Conservation (phyloP, 495 filamentous ascomycete genomes). For the Podospora australis region DNA sequence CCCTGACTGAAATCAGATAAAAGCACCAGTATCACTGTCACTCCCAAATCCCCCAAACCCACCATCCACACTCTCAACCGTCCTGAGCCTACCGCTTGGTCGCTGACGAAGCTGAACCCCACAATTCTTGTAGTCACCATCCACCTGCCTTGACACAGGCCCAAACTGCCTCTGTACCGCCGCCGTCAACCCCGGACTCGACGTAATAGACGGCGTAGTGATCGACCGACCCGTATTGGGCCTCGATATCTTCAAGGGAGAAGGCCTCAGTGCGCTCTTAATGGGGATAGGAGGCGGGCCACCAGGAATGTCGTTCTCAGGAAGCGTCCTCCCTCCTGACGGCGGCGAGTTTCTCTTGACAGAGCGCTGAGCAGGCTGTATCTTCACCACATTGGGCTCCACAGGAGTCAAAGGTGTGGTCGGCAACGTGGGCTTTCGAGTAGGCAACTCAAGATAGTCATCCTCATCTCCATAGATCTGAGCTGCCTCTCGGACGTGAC, state of each 20-base stretch:
- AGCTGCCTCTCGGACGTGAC: constrained; percentile 55
- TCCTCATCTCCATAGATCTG: constrained; percentile 50
- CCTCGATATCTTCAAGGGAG: constrained; percentile 15
- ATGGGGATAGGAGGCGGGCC: constrained; percentile 21
- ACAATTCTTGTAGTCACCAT: background rate
- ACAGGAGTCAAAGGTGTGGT: constrained; percentile 16
- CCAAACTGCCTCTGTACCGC: constrained; percentile 32
- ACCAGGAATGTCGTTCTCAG: constrained; percentile 3
- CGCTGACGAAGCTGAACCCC: background rate
- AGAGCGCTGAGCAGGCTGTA: constrained; percentile 9
- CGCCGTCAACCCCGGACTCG: constrained; percentile 32
- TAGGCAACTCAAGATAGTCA: constrained; percentile 9
- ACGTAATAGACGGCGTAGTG: constrained; percentile 16
- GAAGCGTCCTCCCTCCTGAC: constrained; percentile 1
- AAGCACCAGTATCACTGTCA: too few species aligned
- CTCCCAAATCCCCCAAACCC: too few species aligned
- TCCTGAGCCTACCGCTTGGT: background rate
- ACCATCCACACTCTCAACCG: background rate
- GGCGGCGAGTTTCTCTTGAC: constrained; percentile 16
- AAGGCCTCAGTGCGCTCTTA: constrained; percentile 23
- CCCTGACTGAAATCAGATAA: too few species aligned
- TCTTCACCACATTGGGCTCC: constrained; percentile 22
- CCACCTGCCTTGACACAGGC: background rate
- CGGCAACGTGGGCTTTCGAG: constrained; percentile 15
- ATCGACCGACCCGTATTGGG: background rate